Percentiles rank a stretch among this genome's conserved stretches.
Evolutionary conservation across 148 eudicot genomes (phyloP).

Genomic region (Fagopyrum homotropicum): DNA sequence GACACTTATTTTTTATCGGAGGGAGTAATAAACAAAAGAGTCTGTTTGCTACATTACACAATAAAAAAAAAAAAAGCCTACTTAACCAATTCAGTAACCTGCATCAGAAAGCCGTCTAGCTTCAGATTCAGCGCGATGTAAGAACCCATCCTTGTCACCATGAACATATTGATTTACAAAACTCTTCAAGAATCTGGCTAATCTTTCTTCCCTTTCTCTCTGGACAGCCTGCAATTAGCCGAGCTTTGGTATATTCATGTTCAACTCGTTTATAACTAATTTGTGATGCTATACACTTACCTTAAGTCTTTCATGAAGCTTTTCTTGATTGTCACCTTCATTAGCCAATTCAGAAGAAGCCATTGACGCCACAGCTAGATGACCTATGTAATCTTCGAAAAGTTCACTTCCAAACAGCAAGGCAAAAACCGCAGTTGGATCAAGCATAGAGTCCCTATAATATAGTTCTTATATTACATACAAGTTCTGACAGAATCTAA

Average conservation of each 20-base stretch:
- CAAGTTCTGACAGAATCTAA: not conserved
- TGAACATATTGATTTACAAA: conserved; percentile 63
- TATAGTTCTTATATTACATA: too few species aligned
- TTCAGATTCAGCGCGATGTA: conserved; percentile 58
- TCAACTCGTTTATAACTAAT: too few species aligned
- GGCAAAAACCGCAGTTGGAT: conserved; percentile 91
- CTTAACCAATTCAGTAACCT: conserved; percentile 27
- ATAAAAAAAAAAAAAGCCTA: too few species aligned
- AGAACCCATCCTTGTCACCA: conserved; percentile 74
- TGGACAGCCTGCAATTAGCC: conserved; percentile 54
- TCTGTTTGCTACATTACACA: too few species aligned
- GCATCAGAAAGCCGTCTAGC: conserved; percentile 67
- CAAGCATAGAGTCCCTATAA: conserved; percentile 85
- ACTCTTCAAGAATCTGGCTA: conserved; percentile 51
- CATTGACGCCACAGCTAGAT: conserved; percentile 89
- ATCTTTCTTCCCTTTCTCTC: conserved; percentile 83
- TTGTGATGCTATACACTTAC: conserved; percentile 26
- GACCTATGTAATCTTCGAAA: conserved; percentile 92
- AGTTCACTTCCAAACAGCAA: conserved; percentile 92
- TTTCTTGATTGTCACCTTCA: conserved; percentile 64
- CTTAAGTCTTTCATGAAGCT: conserved; percentile 71
- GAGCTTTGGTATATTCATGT: too few species aligned
- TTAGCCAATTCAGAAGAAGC: conserved; percentile 67
- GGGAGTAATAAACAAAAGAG: too few species aligned
- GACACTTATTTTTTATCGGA: too few species aligned